Evolutionary conservation across 2,329 filamentous ascomycete genomes (phyloP).

Genomic region (Ceratocystis variospora): DNA sequence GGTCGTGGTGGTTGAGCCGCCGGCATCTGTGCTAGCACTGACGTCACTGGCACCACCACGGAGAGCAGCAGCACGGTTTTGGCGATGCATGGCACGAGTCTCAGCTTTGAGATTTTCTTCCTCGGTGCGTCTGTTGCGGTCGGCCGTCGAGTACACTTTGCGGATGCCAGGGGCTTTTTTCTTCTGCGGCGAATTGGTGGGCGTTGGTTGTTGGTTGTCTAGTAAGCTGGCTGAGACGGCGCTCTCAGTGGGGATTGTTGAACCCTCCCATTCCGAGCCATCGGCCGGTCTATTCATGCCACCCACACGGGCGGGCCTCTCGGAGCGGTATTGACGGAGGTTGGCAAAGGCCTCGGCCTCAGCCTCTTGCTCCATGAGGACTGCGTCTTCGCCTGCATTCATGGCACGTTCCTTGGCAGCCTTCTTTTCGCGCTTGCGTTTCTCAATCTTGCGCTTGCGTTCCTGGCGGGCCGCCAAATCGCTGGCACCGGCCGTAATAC

Average conservation of each 20-base stretch:
- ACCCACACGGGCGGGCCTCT: constrained; percentile 74
- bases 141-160: constrained; percentile 48
- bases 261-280: constrained; percentile 65
- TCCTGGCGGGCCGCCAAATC: constrained; percentile 43
- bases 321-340: constrained; percentile 70
- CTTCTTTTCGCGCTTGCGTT: constrained; percentile 31
- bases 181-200: constrained; percentile 40
- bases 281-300: constrained; percentile 76
- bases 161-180: constrained; percentile 36
- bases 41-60: constrained; percentile 17
- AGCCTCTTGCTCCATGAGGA: constrained; percentile 46
- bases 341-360: constrained; percentile 53
- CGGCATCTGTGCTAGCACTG: constrained; percentile 7
- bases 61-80: constrained; percentile 29
- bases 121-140: constrained; percentile 39
- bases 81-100: constrained; percentile 41
- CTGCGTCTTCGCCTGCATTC: constrained; percentile 43
- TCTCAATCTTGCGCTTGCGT: constrained; percentile 39
- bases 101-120: constrained; percentile 43
- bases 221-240: constrained; percentile 49
- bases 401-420: constrained; percentile 26
- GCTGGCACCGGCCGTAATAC: constrained; percentile 42
- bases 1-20: constrained; percentile 8
- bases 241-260: constrained; percentile 51
- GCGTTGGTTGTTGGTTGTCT: constrained; percentile 42